Percentiles rank a stretch among this genome's conserved stretches.
Conservation (phyloP, 192 early-diverging fungal genomes). For the Physocladia obscura region DNA sequence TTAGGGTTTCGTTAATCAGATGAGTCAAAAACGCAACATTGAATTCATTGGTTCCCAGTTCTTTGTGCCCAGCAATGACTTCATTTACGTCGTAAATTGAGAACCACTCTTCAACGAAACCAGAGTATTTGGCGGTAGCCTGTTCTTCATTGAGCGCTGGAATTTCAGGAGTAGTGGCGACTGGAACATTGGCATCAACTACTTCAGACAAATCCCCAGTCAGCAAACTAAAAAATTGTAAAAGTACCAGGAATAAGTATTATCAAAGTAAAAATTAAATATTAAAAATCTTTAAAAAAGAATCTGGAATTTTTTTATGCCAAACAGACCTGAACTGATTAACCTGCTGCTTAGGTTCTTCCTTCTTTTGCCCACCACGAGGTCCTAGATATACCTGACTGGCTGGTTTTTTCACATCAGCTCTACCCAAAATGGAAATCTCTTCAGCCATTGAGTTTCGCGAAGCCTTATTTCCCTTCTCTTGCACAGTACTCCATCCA, state of each 20-base stretch:
- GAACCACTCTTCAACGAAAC: conserved; percentile 65
- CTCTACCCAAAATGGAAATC: conserved; percentile 1
- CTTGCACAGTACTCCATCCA: conserved; percentile 12
- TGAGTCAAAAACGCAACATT: conserved; percentile 53
- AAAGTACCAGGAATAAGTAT: conserved; percentile 32
- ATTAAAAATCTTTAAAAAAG: too few relatives aligned
- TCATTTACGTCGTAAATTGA: conserved; percentile 58
- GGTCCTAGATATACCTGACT: conserved; percentile 32
- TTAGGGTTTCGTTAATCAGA: conserved; percentile 47
- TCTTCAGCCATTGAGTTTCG: not conserved
- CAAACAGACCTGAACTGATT: conserved; percentile 25
- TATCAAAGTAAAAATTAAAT: conserved; percentile 14
- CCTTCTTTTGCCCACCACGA: conserved; percentile 29
- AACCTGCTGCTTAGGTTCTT: conserved; percentile 24
- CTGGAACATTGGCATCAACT: conserved; percentile 14
- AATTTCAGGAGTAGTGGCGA: conserved; percentile 1
- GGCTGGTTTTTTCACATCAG: conserved; percentile 23
- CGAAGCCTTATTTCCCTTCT: not conserved
- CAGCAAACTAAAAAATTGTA: not conserved
- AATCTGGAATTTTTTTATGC: too few relatives aligned
- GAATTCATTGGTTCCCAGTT: conserved; percentile 60
- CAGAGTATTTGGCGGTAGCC: conserved; percentile 53
- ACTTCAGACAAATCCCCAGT: not conserved
- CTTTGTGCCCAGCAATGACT: conserved; percentile 67
- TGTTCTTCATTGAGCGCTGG: conserved; percentile 24